Evolutionary conservation across 345 rosid species (phyloP).

Genomic region (Viola odorata): DNA sequence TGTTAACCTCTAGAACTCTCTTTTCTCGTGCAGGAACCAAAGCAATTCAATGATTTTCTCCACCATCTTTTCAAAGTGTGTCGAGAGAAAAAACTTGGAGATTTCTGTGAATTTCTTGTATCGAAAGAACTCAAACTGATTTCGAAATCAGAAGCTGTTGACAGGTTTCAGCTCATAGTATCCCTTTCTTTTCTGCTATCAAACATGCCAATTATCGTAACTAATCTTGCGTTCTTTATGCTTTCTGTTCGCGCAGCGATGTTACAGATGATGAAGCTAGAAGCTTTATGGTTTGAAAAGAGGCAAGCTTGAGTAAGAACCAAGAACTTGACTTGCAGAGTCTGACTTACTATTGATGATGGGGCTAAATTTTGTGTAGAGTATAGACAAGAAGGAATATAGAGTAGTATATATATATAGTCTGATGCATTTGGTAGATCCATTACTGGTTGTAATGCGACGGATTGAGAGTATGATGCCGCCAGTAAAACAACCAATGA

Average conservation of each 20-base stretch:
- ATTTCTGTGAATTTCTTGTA: conserved; percentile 42
- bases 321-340: too few species aligned
- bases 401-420: too few species aligned
- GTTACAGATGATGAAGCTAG: conserved; percentile 57
- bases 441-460: too few species aligned
- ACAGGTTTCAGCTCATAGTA: conserved; percentile 47
- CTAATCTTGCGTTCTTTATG: conserved; percentile 9
- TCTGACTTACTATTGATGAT: too few species aligned
- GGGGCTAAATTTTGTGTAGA: too few species aligned
- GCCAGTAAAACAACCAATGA: too few species aligned
- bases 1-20: too few species aligned
- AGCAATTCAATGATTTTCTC: conserved; percentile 64
- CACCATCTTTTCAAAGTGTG: conserved; percentile 33
- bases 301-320: conserved; percentile 13
- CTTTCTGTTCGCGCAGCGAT: conserved; percentile 41
- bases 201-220: background rate
- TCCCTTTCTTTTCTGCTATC: background rate
- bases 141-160: conserved; percentile 72
- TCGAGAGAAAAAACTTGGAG: conserved; percentile 27
- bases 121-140: conserved; percentile 50
- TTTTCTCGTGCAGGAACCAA: conserved; percentile 57
- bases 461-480: too few species aligned
- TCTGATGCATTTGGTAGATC: too few species aligned
- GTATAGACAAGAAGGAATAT: too few species aligned
- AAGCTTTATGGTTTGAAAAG: conserved; percentile 24